Base-by-base conservation (phyloP, 169 alveolate genomes). In the Babesia caballi region DNA sequence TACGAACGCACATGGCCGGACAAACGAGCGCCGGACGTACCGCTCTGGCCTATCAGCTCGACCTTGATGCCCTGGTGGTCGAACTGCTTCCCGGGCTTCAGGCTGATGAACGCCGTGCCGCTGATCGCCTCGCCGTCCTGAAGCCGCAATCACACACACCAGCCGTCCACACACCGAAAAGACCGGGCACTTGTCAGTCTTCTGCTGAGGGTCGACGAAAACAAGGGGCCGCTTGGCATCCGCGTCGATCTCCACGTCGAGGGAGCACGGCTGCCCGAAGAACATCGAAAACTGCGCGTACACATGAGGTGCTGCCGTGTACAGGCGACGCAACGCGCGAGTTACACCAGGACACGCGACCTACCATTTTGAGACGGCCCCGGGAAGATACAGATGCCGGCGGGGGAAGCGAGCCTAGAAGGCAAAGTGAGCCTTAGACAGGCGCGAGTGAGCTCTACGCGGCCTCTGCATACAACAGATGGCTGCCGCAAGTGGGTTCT, bases 31-130 rank as follows among this genome's bases (percentile, higher is more conserved):
- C 3, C 53, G 52, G 28, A 89, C 76, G 36, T 90, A 91, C 97
- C 97, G 33, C 96, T 94, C 85, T 94, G 96, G 15, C 99, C 99
- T 36, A 96, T 91, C 35, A 98, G 91, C 80, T 96, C 99, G 49
- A 97, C 96, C 82, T 94, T 94, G 28, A 96, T 95, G 46, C 99
- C 99, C 75, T 94, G 93, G 84, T 98, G 99, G 52, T 97, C 99
- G 60, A 97, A 77, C 63, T 94, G 94, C 70, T 96, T 95, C 35
- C 97, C 98, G 1, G 96, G 96, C 66, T 93, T 91, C 73, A 95
- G 61, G 70, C 90, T 90, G 51, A 95, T 91, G 38, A 91, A 75
- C n/a, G 98, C 98, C 15, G 88, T 74, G 19, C 97, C 96, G 53
- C 93, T 85, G n/a, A 94, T 91, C 68, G 92, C 96, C 56, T 94